Evolutionary conservation across 2,329 filamentous ascomycete species (phyloP).

Genomic region (Fusarium transvaalense): DNA sequence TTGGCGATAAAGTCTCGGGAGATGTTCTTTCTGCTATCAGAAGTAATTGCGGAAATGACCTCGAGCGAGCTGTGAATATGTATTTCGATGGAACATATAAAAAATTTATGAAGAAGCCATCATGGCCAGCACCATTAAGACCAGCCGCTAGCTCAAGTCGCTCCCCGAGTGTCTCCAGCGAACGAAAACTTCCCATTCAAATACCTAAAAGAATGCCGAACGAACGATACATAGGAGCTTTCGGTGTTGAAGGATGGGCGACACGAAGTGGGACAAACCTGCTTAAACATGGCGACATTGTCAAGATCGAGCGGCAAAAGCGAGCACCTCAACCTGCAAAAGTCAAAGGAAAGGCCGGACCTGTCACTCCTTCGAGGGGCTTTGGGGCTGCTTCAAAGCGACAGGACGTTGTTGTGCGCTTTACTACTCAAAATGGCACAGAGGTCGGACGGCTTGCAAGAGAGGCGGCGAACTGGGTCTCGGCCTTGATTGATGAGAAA

Average conservation of each 20-base stretch:
- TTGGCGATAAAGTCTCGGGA: constrained; percentile 67
- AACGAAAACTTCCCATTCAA: constrained; percentile 24
- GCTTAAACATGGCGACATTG: constrained; percentile 82
- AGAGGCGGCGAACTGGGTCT: constrained; percentile 91
- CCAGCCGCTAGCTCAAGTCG: constrained; percentile 17
- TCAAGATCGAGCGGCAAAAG: constrained; percentile 88
- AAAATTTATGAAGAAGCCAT: constrained; percentile 55
- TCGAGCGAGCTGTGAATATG: constrained; percentile 76
- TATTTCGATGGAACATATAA: constrained; percentile 78
- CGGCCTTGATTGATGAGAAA: constrained; percentile 89
- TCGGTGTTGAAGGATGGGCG: constrained; percentile 92
- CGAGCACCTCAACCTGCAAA: constrained; percentile 67
- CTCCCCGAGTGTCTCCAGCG: constrained; percentile 14
- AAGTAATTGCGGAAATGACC: constrained; percentile 67
- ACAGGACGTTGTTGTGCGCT: constrained; percentile 89
- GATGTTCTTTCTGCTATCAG: constrained; percentile 64
- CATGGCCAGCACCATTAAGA: constrained; percentile 17
- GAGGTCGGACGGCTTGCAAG: constrained; percentile 91
- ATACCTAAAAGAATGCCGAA: constrained; percentile 52
- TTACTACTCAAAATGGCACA: constrained; percentile 81
- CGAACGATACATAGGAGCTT: constrained; percentile 85
- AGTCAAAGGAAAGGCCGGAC: constrained; percentile 58
- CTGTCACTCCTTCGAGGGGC: constrained; percentile 52
- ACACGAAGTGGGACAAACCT: constrained; percentile 84
- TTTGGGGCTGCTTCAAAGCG: constrained; percentile 71